Evolutionary conservation across 2,329 filamentous ascomycete species (phyloP), one percentile per base, ranked within the genome.

Genomic region (Fusarium denticulatum): DNA sequence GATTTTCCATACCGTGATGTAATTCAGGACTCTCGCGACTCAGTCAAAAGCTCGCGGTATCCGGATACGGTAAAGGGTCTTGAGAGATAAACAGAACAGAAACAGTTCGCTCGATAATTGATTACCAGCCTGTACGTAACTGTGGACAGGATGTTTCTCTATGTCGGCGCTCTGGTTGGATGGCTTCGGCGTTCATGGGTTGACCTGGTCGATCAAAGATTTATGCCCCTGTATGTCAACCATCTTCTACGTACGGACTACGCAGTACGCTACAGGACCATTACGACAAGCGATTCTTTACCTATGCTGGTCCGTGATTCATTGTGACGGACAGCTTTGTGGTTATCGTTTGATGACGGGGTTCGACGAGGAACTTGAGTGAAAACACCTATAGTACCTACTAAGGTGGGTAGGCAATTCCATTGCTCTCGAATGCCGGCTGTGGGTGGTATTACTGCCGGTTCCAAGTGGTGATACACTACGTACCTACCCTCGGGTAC

Each of bases 131-230:
- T 64, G 43, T 73, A 56, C 58, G 53, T 69, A 70, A 66, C 67
- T 71, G 49, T 61, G 58, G 58, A 53, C 64, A 67, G 72, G 60
- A 60, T 73, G 66, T 75, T 72, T 75, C 62, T 59, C 72, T 72
- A 37, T 76, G 56, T 67, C 49, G 60, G 52, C 39, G 43, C 49
- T 50, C 69, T 77, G 75, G 75, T 77, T 77, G 71, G 75, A 69
- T 58, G 52, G 56, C 45, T 37, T 42, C 36, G 26, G 53, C 46
- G 36, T 60, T 57, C 39, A 68, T 73, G 67, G 71, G 47, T 60
- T 60, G 58, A 56, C 71, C 62, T 67, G 67, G 59, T 46, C 55
- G 64, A 71, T 71, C 45, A 46, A 74, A 59, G 46, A 60, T 53
- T 64, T 58, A 61, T 63, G 73, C 62, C 56, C 58, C 58, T 70